Percentiles rank a stretch among this genome's conserved stretches.
These are phyloP conservation scores for Hypoxylon rubiginosum DNA, from an alignment of 2,329 filamentous ascomycete genomes.

Conservation along the genomic window DNA sequence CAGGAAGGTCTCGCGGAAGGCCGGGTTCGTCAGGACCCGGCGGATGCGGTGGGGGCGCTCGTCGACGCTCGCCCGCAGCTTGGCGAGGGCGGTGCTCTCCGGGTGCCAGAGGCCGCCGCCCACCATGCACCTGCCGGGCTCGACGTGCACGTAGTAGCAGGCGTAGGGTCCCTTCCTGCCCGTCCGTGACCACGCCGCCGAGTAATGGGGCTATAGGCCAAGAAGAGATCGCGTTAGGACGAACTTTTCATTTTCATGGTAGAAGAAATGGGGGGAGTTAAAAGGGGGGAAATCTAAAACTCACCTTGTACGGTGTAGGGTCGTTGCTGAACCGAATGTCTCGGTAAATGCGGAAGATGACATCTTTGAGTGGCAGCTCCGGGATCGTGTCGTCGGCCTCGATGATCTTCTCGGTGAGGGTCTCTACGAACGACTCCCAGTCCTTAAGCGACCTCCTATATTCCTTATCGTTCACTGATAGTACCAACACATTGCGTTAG, in stretches of 20 bases:
- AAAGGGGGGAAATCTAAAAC: slow-evolving; percentile 34
- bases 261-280: slow-evolving; percentile 42
- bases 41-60: slow-evolving; percentile 78
- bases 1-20: slow-evolving; percentile 75
- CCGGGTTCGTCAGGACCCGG: slow-evolving; percentile 70
- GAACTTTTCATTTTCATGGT: background rate
- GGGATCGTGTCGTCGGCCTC: slow-evolving; percentile 85
- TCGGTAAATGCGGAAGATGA: slow-evolving; percentile 89
- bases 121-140: slow-evolving; percentile 79
- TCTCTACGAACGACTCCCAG: slow-evolving; percentile 83
- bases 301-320: slow-evolving; percentile 88
- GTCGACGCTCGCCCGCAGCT: slow-evolving; percentile 81
- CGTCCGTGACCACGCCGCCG: slow-evolving; percentile 87
- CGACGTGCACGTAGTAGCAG: slow-evolving; percentile 87
- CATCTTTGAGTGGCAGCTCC: slow-evolving; percentile 86
- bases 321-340: slow-evolving; percentile 89
- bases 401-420: slow-evolving; percentile 76
- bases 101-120: slow-evolving; percentile 88
- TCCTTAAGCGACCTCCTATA: slow-evolving; percentile 84
- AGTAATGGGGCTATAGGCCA: slow-evolving; percentile 78
- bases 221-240: slow-evolving; percentile 7
- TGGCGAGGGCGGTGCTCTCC: slow-evolving; percentile 73
- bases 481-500: slow-evolving; percentile 17
- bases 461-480: slow-evolving; percentile 80
- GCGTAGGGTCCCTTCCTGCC: slow-evolving; percentile 90